A percentile compares a stretch with the other conserved stretches of the same genome.
These are phyloP conservation scores for Boletus speciosus DNA, from an alignment of 768 basidiomycete genomes.

Conservation along the genomic window DNA sequence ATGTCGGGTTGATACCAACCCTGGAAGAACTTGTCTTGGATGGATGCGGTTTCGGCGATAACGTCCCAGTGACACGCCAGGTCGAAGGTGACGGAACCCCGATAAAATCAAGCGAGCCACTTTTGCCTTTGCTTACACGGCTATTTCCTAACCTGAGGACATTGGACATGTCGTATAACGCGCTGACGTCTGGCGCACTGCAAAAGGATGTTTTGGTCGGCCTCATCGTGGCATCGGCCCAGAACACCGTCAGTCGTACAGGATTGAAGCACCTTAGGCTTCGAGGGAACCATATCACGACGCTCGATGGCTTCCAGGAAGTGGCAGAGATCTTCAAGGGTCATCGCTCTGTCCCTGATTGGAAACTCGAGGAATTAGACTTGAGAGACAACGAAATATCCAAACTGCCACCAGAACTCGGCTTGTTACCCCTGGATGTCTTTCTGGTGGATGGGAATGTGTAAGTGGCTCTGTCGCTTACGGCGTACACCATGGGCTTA, in stretches of 20 bases:
- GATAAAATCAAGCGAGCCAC: slow-evolving; percentile 47
- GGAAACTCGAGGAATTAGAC: slow-evolving; percentile 82
- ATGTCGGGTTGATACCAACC: slow-evolving; percentile 49
- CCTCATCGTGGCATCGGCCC: slow-evolving; percentile 48
- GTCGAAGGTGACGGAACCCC: slow-evolving; percentile 33
- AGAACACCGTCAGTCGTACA: slow-evolving; percentile 31
- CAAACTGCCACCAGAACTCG: slow-evolving; percentile 65
- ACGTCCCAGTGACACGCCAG: slow-evolving; percentile 45
- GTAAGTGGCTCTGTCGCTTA: slow-evolving; percentile 43
- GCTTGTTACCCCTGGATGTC: slow-evolving; percentile 73
- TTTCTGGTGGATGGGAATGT: slow-evolving; percentile 82
- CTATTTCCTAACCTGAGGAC: slow-evolving; percentile 70
- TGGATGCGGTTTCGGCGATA: slow-evolving; percentile 66
- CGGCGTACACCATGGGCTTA: not conserved
- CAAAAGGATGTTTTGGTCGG: slow-evolving; percentile 43
- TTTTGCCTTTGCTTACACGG: slow-evolving; percentile 55
- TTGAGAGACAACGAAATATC: slow-evolving; percentile 77
- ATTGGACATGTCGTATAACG: slow-evolving; percentile 76
- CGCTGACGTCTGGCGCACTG: slow-evolving; percentile 53
- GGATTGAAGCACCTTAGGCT: slow-evolving; percentile 66
- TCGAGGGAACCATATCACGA: slow-evolving; percentile 63
- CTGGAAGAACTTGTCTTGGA: slow-evolving; percentile 75
- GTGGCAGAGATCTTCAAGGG: slow-evolving; percentile 66
- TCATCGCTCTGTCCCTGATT: slow-evolving; percentile 56
- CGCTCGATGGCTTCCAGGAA: slow-evolving; percentile 58